phyloP scores from a whole-genome alignment of 345 rosid genomes.

The Dovyalis caffra region DNA sequence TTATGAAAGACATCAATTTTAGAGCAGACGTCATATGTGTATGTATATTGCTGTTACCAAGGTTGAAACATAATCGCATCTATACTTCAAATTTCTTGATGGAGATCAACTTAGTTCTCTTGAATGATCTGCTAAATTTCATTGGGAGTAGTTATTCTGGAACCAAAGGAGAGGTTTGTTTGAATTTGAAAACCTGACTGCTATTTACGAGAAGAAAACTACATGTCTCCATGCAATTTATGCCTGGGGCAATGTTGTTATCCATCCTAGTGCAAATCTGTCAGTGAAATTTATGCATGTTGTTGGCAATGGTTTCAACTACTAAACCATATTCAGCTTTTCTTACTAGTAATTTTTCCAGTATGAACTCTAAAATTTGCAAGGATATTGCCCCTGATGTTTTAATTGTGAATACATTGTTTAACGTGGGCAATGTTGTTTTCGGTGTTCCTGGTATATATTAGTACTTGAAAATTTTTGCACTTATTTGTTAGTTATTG shows the following conservation, averaged over 20 bases:
- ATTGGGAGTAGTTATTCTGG: not conserved
- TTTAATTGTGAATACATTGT: not conserved
- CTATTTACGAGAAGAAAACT: not conserved
- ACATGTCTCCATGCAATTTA: not conserved
- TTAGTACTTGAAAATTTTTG: not conserved
- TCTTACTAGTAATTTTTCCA: not conserved
- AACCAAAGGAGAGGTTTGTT: not conserved
- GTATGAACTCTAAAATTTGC: not conserved
- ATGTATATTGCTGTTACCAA: not conserved
- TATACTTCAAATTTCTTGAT: not conserved
- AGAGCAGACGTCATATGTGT: not conserved
- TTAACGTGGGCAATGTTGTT: not conserved
- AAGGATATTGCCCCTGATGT: not conserved
- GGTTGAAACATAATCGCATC: not conserved
- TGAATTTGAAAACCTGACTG: not conserved
- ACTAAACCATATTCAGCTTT: not conserved
- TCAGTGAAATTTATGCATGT: not conserved
- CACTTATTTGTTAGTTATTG: not conserved
- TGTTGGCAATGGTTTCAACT: not conserved
- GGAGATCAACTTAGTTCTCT: not conserved
- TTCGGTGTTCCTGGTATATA: not conserved
- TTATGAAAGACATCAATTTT: not conserved
- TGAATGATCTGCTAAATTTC: not conserved
- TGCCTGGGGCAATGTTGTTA: not conserved
- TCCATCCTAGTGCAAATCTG: not conserved